Conservation (phyloP, 305 asterid species). For the Fraxinus platypoda region DNA sequence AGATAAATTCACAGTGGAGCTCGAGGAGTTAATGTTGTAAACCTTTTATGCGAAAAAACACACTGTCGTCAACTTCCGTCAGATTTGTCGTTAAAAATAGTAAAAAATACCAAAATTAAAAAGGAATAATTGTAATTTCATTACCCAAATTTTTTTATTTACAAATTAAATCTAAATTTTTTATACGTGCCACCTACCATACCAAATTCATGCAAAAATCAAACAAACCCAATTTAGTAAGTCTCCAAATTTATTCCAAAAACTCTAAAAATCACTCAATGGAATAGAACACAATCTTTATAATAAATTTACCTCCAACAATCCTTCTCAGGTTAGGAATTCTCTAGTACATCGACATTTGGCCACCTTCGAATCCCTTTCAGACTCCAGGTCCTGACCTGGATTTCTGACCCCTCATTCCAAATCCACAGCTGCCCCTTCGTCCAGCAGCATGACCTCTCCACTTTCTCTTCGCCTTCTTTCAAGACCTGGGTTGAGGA, state of each 20-base stretch:
- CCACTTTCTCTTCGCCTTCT: constrained; percentile 85
- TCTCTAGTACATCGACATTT: background rate
- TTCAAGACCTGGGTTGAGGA: constrained; percentile 57
- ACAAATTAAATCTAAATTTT: no score
- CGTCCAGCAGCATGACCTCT: constrained; percentile 94
- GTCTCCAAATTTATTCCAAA: background rate
- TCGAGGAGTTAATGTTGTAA: no score
- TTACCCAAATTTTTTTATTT: no score
- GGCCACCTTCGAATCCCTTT: constrained; percentile 71
- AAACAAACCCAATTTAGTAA: background rate
- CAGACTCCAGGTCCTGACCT: constrained; percentile 96
- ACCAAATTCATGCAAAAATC: background rate
- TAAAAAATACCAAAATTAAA: no score
- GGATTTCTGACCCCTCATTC: constrained; percentile 85
- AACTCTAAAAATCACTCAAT: background rate
- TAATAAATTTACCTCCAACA: constrained; percentile 68
- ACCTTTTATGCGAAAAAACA: no score
- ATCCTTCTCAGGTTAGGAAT: constrained; percentile 43
- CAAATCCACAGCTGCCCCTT: constrained; percentile 74
- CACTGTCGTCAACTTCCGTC: no score
- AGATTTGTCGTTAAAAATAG: no score
- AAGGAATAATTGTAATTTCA: no score
- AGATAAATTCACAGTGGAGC: no score
- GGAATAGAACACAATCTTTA: background rate
- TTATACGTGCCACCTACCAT: no score